phyloP scores from a whole-genome alignment of 164 flowering plant genomes.

The Nymphaea thermarum region DNA sequence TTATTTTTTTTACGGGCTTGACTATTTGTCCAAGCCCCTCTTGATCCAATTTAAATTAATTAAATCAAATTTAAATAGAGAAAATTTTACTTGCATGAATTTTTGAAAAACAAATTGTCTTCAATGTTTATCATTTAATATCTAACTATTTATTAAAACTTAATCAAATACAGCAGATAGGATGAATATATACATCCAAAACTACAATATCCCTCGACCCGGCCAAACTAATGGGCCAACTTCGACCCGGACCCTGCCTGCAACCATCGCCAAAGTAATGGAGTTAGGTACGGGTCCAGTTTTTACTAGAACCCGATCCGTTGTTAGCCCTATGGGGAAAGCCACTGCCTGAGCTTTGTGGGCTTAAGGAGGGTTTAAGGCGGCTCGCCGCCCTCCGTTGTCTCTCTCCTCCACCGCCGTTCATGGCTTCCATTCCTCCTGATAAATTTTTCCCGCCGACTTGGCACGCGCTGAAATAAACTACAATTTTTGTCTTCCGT shows the following conservation, averaged over 20 bases:
- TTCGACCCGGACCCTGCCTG: not conserved
- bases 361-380: constrained; percentile 8
- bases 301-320: not conserved
- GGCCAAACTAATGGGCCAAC: not conserved
- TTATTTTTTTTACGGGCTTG: too few relatives aligned
- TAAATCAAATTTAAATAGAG: too few relatives aligned
- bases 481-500: not conserved
- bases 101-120: too few relatives aligned
- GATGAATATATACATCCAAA: not conserved
- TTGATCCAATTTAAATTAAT: too few relatives aligned
- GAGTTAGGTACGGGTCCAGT: not conserved
- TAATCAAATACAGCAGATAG: too few relatives aligned
- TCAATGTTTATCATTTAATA: too few relatives aligned
- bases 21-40: too few relatives aligned
- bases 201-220: not conserved
- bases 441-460: not conserved
- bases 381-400: not conserved
- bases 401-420: not conserved
- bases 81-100: too few relatives aligned
- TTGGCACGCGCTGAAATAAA: not conserved
- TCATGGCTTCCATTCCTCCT: not conserved
- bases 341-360: not conserved
- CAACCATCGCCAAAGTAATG: too few relatives aligned
- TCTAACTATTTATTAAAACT: too few relatives aligned
- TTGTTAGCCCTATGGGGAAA: not conserved